phyloP scores from a whole-genome alignment of 495 filamentous ascomycete genomes.

The Penicillium crystallinum region DNA sequence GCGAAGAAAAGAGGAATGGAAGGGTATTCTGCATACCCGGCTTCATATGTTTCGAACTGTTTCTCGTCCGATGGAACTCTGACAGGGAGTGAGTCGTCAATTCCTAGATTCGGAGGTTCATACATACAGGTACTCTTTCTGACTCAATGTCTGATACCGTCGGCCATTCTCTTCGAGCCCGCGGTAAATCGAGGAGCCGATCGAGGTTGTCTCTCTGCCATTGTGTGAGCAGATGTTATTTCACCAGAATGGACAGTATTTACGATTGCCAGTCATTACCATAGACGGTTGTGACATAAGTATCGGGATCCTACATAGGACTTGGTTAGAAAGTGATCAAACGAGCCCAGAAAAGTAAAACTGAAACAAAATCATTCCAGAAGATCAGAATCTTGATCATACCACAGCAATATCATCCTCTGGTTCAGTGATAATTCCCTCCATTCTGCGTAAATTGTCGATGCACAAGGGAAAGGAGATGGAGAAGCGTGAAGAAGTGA shows the following conservation, averaged over 20 bases:
- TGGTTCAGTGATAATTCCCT: not conserved
- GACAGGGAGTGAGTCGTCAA: not conserved
- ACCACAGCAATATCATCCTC: not conserved
- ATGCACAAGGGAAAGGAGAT: not conserved
- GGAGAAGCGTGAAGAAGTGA: not conserved
- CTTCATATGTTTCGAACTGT: slow-evolving; percentile 23
- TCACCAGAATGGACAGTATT: not conserved
- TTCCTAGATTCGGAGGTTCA: not conserved
- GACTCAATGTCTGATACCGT: slow-evolving; percentile 14
- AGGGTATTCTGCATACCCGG: slow-evolving; percentile 5
- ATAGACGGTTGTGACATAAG: not conserved
- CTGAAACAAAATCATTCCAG: not conserved
- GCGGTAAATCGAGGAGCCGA: slow-evolving; percentile 15
- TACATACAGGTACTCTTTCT: slow-evolving; percentile 10
- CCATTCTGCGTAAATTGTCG: not conserved
- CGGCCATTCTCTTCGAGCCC: slow-evolving; percentile 20
- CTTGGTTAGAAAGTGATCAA: not conserved
- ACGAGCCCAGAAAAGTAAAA: not conserved
- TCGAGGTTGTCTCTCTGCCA: slow-evolving; percentile 16
- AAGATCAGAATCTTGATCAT: too few species aligned
- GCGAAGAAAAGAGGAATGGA: not conserved
- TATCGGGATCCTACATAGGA: slow-evolving; percentile 6
- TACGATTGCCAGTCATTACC: slow-evolving; percentile 14
- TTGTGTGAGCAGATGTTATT: not conserved
- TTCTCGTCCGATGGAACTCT: slow-evolving; percentile 21